Conservation (phyloP, 169 alveolate genomes). For the Theileria orientalis region DNA sequence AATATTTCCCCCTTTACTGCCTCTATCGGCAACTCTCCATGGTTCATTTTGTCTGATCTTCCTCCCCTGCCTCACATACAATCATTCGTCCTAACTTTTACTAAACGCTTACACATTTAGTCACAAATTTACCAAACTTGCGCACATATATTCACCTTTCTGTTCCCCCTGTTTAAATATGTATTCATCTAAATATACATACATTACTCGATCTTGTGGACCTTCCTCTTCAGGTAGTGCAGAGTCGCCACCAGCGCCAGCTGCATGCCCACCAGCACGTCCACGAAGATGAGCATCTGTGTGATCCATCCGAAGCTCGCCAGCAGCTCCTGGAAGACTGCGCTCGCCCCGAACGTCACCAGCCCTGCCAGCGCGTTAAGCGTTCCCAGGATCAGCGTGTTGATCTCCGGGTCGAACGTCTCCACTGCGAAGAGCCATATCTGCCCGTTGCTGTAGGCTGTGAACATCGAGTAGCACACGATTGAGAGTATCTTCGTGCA, state of each 20-base stretch:
- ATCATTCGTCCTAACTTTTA: not conserved
- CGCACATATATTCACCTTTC: too few species aligned
- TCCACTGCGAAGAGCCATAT: slow-evolving; percentile 60
- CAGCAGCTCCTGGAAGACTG: not conserved
- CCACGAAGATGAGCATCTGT: not conserved
- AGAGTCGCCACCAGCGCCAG: not conserved
- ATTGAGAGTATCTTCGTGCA: slow-evolving; percentile 47
- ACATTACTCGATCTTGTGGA: slow-evolving; percentile 1
- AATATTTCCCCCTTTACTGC: slow-evolving; percentile 37
- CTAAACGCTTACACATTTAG: not conserved
- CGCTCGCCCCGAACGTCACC: slow-evolving; percentile 1
- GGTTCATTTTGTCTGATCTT: not conserved
- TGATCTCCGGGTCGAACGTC: slow-evolving; percentile 65
- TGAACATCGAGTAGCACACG: slow-evolving; percentile 44
- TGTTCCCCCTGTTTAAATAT: too few species aligned
- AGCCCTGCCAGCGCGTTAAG: slow-evolving; percentile 60
- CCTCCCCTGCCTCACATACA: slow-evolving; percentile 8
- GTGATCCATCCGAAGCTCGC: not conserved
- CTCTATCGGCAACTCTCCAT: slow-evolving; percentile 21
- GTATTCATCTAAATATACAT: not conserved
- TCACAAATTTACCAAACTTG: not conserved
- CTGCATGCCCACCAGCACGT: not conserved
- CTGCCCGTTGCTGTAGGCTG: slow-evolving; percentile 64
- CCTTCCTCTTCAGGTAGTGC: not conserved
- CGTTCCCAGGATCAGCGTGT: slow-evolving; percentile 59